These are phyloP conservation scores for Apiotrichum gamsii DNA, from an alignment of 1,284 basidiomycete genomes.

Conservation along the genomic window DNA sequence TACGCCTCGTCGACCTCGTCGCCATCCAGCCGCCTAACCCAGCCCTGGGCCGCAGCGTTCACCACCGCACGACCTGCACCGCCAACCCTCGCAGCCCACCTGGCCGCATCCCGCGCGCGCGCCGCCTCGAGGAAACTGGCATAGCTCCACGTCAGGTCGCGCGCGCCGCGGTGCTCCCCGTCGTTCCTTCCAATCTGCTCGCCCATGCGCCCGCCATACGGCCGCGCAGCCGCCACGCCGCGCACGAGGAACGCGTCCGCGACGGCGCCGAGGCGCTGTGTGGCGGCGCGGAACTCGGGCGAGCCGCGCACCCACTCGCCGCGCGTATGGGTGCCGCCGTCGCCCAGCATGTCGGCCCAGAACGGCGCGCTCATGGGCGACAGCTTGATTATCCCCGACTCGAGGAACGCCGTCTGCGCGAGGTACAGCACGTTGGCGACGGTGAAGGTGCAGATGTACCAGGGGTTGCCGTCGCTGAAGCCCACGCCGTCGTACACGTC, in stretches of 20 bases:
- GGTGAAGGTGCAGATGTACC: slow-evolving; percentile 47
- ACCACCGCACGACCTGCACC: too few relatives aligned
- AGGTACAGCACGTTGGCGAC: slow-evolving; percentile 47
- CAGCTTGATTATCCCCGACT: slow-evolving; percentile 9
- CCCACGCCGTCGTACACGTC: slow-evolving; percentile 50
- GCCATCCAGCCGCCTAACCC: too few relatives aligned
- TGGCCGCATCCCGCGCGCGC: slow-evolving; percentile 19
- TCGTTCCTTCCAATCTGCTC: slow-evolving; percentile 44
- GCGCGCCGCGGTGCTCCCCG: slow-evolving; percentile 31
- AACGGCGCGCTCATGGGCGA: slow-evolving; percentile 29
- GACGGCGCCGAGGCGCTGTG: slow-evolving; percentile 25
- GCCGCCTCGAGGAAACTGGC: slow-evolving; percentile 35
- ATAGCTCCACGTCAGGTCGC: slow-evolving; percentile 48
- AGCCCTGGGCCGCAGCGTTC: too few relatives aligned
- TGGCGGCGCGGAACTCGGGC: slow-evolving; percentile 19
- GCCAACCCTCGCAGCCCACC: too few relatives aligned
- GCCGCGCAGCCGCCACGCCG: neutral
- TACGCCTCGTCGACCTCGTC: too few relatives aligned
- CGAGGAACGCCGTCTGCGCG: slow-evolving; percentile 20
- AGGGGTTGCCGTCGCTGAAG: slow-evolving; percentile 45
- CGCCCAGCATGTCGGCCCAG: slow-evolving; percentile 34
- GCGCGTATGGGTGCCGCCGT: neutral
- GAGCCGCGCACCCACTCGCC: slow-evolving; percentile 1
- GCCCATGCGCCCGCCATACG: slow-evolving; percentile 35
- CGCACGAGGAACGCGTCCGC: slow-evolving; percentile 39